Base-by-base conservation (phyloP, 306 rosid species). In the Cicer chorassanicum region DNA sequence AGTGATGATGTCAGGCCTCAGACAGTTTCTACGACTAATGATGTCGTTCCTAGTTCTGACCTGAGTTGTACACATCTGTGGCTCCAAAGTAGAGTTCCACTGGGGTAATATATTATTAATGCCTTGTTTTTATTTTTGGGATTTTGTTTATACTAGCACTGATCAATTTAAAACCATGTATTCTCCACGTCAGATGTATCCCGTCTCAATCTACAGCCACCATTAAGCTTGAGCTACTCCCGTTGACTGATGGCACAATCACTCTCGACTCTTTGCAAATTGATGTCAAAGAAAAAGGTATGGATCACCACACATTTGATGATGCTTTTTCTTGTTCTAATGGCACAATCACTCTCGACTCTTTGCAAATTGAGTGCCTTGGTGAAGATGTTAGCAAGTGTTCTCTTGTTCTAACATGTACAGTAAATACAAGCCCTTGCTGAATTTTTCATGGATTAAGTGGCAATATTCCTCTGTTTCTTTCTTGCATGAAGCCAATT, bases 81-180 rank as follows among this genome's bases (percentile, higher is more conserved):
- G 97, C 88, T 94, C 75, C 99, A 92, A 76, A 94, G 99, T 80
- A 87, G 95, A 92, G 93, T 94, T 85, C 99, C 99, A 46, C 87
- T 94, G 15, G 97, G 99, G 99, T 94, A 90, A 82, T 80, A 54
- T 63, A 51, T 67, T 70, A 9, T 24, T 24, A 24, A 24, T 18
- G 36, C 8, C 54, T 57, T 74, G 5, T 57, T 55, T 66, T 64
- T 68, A 19, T 63, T 73, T 71, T 14, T 56, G 40, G 4, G 21
- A 24, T 42, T 64, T 67, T 59, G 46, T 61, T 57, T 63, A 53
- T 77, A 64, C 50, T 62, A 54, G 46, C 44, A 43, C 72, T 76
- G 73, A 56, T 75, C 59, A 74, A 46, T 54, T 55, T 63, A 63
- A 76, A 75, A 40, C 76, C 84, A 64, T 39, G 74, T 60, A 39